Evolutionary conservation across 2,329 filamentous ascomycete species (phyloP), one percentile per base, ranked within the genome.

Genomic region (Helicocarpus griseus): DNA sequence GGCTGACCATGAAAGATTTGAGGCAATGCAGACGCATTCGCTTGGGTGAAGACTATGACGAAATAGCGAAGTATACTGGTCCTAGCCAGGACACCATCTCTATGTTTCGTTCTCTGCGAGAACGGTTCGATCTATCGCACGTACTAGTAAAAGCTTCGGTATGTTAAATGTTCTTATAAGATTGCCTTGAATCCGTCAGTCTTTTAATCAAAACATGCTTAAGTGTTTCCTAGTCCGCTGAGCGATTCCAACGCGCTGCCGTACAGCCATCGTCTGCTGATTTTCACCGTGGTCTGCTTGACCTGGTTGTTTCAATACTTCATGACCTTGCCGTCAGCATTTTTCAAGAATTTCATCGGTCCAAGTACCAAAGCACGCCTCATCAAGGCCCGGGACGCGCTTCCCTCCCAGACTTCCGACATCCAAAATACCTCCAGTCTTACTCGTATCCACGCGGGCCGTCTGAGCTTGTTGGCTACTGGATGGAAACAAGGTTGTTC

Each of bases 251-350:
- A 19, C 43, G 40, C 35, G 46, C 49, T 43, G 36, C 33, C 11
- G 24, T 49, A n/a, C 49, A 36, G 41, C 29, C 49, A 46, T 46
- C 41, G 21, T 51, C 49, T 45, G 40, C 19, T 19, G 49, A 51
- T 26, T 46, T 51, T 46, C 41, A 47, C 29, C 43, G 41, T 46
- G 43, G 49, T 38, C 22, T 51, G 26, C 49, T 51, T 14, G 43
- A 51, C 35, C 49, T 51, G 40, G 41, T 51, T 51, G 49, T 46
- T 40, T 51, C 49, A 19, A 51, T 51, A 40, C 29, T 51, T 41
- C 49, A 51, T 46, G 49, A 51, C 41, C 17, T 51, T 39, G 49
- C 49, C 22, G 31, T 51, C 31, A 51, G 35, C 33, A 51, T 51
- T 47, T 51, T 46, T 39, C 41, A 47, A 47, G 49, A 46, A 40